phyloP scores from a whole-genome alignment of 495 filamentous ascomycete species.

The Hamigera avellanea region DNA sequence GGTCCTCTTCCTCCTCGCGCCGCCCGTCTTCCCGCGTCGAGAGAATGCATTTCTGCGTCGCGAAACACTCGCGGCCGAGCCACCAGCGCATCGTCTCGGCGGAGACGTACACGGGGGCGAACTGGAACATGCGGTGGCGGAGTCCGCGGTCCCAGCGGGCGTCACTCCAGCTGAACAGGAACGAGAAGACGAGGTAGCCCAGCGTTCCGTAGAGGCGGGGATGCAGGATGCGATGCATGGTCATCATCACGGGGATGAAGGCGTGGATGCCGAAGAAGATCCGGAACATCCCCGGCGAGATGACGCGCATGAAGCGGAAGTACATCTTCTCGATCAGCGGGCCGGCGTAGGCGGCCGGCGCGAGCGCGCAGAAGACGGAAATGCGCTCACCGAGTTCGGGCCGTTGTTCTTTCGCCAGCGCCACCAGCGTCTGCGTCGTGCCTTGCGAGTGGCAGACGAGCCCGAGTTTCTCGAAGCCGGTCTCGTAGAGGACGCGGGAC shows the following conservation, averaged over 20 bases:
- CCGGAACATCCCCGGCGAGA: constrained; percentile 66
- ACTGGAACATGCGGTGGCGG: constrained; percentile 78
- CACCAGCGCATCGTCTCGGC: constrained; percentile 94
- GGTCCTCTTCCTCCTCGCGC: constrained; percentile 53
- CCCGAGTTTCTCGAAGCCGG: constrained; percentile 72
- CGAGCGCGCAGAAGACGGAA: constrained; percentile 86
- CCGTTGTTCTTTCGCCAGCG: constrained; percentile 82
- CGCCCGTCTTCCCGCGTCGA: constrained; percentile 57
- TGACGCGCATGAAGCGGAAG: constrained; percentile 82
- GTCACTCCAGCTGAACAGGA: constrained; percentile 86
- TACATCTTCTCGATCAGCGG: constrained; percentile 78
- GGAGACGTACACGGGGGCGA: constrained; percentile 81
- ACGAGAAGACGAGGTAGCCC: constrained; percentile 83
- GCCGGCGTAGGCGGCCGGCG: constrained; percentile 85
- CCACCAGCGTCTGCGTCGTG: constrained; percentile 81
- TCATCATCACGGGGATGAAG: constrained; percentile 94
- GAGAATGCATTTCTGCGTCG: constrained; percentile 83
- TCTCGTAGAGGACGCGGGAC: constrained; percentile 70
- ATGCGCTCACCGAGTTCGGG: constrained; percentile 78
- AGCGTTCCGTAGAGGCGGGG: constrained; percentile 66
- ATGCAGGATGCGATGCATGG: constrained; percentile 56
- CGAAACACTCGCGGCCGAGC: constrained; percentile 85
- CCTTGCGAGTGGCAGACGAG: constrained; percentile 86
- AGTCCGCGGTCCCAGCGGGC: constrained; percentile 73
- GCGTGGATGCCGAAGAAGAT: constrained; percentile 86